phyloP scores from a whole-genome alignment of 2,329 filamentous ascomycete species.

The Allantophomopsis lycopodina region DNA sequence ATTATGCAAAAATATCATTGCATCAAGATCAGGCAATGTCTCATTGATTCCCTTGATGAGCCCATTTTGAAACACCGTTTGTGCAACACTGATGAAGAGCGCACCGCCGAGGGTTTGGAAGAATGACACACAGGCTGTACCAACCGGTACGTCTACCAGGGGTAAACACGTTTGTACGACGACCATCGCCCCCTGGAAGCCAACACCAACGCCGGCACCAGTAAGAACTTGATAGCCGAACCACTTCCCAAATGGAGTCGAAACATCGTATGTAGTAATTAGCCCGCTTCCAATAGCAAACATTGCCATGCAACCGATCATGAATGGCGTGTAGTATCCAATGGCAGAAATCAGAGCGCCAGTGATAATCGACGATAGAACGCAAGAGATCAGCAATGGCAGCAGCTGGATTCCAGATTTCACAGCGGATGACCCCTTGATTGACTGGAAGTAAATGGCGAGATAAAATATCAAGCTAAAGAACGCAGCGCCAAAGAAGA shows the following conservation, averaged over 20 bases:
- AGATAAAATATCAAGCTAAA: conserved; percentile 24
- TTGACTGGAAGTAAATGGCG: conserved; percentile 32
- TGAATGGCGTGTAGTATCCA: conserved; percentile 23
- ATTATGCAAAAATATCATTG: conserved; percentile 2
- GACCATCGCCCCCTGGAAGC: conserved; percentile 21
- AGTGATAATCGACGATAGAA: conserved; percentile 7
- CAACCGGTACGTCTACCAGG: conserved; percentile 10
- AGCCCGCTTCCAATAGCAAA: conserved; percentile 23
- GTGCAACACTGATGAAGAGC: conserved; percentile 7
- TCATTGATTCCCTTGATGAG: conserved; percentile 4
- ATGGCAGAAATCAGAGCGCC: conserved; percentile 16
- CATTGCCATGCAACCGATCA: conserved; percentile 26
- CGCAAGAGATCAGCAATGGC: conserved; percentile 8
- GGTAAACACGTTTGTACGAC: conserved; percentile 9
- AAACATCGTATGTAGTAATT: conserved; percentile 23
- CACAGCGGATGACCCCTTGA: conserved; percentile 21
- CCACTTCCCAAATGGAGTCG: conserved; percentile 26
- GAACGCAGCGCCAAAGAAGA: conserved; percentile 19
- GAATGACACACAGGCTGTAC: conserved; percentile 11
- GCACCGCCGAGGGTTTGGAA: conserved; percentile 8
- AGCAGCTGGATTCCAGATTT: conserved; percentile 18
- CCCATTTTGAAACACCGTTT: conserved; percentile 10
- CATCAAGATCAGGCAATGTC: conserved; percentile 4
- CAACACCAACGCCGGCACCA: conserved; percentile 27
- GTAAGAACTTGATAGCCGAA: conserved; percentile 33